Base-by-base conservation (phyloP, 176 grass and related monocot species). In the Musa schizocarpa region DNA sequence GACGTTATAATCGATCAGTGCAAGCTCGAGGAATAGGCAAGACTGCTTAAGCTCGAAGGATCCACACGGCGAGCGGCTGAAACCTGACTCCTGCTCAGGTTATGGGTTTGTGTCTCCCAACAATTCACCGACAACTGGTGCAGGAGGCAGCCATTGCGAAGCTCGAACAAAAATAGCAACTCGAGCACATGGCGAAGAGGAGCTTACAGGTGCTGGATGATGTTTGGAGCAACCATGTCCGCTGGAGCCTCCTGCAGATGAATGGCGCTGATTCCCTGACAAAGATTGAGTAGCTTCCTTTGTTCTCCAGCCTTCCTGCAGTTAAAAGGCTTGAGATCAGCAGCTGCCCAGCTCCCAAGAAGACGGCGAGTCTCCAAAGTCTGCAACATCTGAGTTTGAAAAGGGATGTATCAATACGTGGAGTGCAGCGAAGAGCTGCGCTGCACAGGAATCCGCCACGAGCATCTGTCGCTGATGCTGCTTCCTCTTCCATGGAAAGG, bases 251-350 rank as follows among this genome's bases (percentile, higher is more conserved):
- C 2, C 54, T 85, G 13, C 10, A 68, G 63, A 82, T 92, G 64
- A 68, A 89, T 27, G 92, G 92, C 63, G 88, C 88, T 74, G 52
- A 76, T 9, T 87, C 51, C 72, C 84, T 96, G 11, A 50, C 82
- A 62, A 73, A 53, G 58, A 82, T 96, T 8, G 69, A 89, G 53
- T 67, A 82, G 81, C 77, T 92, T 64, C 4, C 68, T 79, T 54
- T 67, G 55, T 8, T 96, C 71, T 82, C 80, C 62, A 76, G 78
- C 50, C 69, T 92, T 71, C 77, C 92, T 80, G 83, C 69, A 52
- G 89, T 92, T 66, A 68, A 88, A 79, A 84, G 81, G 54, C 83
- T 96, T 65, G 84, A 80, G 80, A 83, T 92, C 65, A 89, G 84
- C 53, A 63, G 84, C 72, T 92, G 82, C 52, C 87, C 87, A 54